These are phyloP conservation scores for Takashimella tepidaria DNA, from an alignment of 1,284 basidiomycete species.

Conservation along the genomic window DNA sequence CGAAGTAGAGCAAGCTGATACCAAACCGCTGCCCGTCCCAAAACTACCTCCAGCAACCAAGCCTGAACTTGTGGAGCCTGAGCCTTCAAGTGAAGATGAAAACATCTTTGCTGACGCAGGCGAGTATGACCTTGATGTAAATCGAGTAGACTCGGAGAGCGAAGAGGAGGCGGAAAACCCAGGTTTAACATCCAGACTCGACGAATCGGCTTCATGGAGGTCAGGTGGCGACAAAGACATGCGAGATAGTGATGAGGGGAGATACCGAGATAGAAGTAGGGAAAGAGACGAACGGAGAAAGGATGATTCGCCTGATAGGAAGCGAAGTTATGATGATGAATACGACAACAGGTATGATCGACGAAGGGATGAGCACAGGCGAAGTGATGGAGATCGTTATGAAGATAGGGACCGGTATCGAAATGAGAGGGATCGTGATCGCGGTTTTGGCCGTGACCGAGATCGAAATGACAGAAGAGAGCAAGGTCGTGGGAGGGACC, in stretches of 20 bases:
- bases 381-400: not conserved
- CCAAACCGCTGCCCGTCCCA: slow-evolving; percentile 4
- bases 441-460: not conserved
- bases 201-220: too few species aligned
- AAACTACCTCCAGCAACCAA: not conserved
- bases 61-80: not conserved
- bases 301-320: too few species aligned
- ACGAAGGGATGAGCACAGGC: slow-evolving; percentile 3
- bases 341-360: not conserved
- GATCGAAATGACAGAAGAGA: too few species aligned
- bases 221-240: slow-evolving; percentile 8
- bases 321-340: not conserved
- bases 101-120: slow-evolving; percentile 79
- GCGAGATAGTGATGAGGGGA: not conserved
- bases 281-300: slow-evolving; percentile 1
- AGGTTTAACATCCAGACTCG: too few species aligned
- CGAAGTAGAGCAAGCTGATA: slow-evolving; percentile 1
- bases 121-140: slow-evolving; percentile 66
- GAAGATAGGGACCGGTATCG: slow-evolving; percentile 6
- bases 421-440: not conserved
- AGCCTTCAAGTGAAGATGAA: slow-evolving; percentile 43
- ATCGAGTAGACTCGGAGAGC: slow-evolving; percentile 25
- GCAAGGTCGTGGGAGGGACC: slow-evolving; percentile 3
- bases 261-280: slow-evolving; percentile 12
- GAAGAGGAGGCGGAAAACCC: slow-evolving; percentile 26